Percentiles rank a stretch among this genome's conserved stretches.
Evolutionary conservation across 345 rosid species (phyloP).

Genomic region (Aegle marmelos): DNA sequence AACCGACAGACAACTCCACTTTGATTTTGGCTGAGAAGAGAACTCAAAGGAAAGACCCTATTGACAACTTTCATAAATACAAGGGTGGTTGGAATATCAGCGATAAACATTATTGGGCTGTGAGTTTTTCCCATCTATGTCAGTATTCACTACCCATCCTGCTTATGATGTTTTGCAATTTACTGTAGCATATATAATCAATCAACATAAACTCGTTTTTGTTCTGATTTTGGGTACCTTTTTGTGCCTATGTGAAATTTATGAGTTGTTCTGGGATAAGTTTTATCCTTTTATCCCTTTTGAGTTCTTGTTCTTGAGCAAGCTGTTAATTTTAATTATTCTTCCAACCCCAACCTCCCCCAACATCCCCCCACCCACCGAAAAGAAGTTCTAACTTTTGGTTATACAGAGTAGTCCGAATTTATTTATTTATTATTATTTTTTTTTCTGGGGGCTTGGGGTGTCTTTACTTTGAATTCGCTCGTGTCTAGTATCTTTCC

Average conservation of each 20-base stretch:
- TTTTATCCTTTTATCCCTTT: not conserved
- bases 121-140: constrained; percentile 35
- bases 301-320: not conserved
- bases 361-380: no score
- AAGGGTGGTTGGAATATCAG: constrained; percentile 94
- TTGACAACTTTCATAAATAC: constrained; percentile 47
- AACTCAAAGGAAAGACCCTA: constrained; percentile 68
- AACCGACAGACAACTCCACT: constrained; percentile 37
- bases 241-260: not conserved
- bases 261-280: not conserved
- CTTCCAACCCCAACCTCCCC: no score
- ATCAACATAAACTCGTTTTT: not conserved
- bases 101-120: constrained; percentile 78
- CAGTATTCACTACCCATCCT: not conserved
- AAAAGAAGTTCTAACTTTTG: not conserved
- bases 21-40: constrained; percentile 70
- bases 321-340: not conserved
- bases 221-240: not conserved
- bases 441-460: no score
- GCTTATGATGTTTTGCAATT: not conserved
- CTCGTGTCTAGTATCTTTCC: not conserved
- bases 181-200: not conserved
- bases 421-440: no score
- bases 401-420: not conserved
- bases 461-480: not conserved